phyloP scores from a whole-genome alignment of 495 filamentous ascomycete species.

The Tirmania nivea region DNA sequence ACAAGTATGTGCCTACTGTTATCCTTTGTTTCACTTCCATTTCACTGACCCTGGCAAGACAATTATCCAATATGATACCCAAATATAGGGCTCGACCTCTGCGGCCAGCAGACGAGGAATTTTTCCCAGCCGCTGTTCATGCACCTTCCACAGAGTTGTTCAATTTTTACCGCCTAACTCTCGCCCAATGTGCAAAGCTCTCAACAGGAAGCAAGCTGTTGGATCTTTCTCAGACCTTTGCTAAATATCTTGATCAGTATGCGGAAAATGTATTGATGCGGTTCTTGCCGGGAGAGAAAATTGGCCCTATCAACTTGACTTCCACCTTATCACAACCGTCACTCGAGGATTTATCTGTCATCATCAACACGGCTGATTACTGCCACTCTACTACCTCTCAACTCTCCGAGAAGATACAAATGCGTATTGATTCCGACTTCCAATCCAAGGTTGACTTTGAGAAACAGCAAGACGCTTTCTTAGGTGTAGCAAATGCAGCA shows the following conservation, averaged over 20 bases:
- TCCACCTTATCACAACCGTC: slow-evolving; percentile 25
- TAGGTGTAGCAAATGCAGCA: slow-evolving; percentile 78
- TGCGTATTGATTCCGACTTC: slow-evolving; percentile 58
- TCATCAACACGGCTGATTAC: slow-evolving; percentile 93
- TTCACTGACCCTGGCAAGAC: slow-evolving; percentile 20
- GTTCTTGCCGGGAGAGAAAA: slow-evolving; percentile 33
- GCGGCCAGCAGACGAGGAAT: slow-evolving; percentile 79
- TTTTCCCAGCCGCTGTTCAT: slow-evolving; percentile 52
- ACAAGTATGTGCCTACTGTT: slow-evolving; percentile 30
- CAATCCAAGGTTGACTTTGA: slow-evolving; percentile 63
- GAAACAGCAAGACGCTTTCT: slow-evolving; percentile 80
- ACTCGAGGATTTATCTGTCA: slow-evolving; percentile 56
- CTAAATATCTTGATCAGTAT: slow-evolving; percentile 88
- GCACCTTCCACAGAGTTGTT: slow-evolving; percentile 91
- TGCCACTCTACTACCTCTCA: slow-evolving; percentile 85
- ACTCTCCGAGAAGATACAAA: slow-evolving; percentile 84
- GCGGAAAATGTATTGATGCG: slow-evolving; percentile 73
- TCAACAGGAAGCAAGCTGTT: slow-evolving; percentile 72
- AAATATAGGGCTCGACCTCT: slow-evolving; percentile 73
- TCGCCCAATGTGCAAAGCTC: slow-evolving; percentile 89
- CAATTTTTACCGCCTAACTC: slow-evolving; percentile 74
- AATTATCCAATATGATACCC: slow-evolving; percentile 65
- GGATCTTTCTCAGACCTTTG: slow-evolving; percentile 64
- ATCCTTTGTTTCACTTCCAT: neutral
- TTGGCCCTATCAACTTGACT: slow-evolving; percentile 17